Evolutionary conservation across 345 rosid species (phyloP).

Genomic region (Lepidium aucheri): DNA sequence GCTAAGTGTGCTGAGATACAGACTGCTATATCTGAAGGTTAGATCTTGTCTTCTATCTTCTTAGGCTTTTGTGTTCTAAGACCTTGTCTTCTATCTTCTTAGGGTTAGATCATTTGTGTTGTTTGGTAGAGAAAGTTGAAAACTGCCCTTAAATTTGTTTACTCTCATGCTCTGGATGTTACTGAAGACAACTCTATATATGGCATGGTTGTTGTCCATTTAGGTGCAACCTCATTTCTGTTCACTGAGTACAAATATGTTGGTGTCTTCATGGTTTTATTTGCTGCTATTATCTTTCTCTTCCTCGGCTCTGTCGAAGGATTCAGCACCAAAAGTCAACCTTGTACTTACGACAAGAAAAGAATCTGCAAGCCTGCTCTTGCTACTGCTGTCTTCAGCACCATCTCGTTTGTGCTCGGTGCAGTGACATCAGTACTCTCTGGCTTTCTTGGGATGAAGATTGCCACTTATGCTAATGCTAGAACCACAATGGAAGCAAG

Average conservation of each 20-base stretch:
- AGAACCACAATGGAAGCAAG: constrained; percentile 87
- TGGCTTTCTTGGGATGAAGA: constrained; percentile 92
- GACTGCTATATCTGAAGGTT: constrained; percentile 77
- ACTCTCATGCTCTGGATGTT: neutral
- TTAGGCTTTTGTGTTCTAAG: neutral
- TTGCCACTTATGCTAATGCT: constrained; percentile 89
- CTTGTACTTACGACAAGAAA: constrained; percentile 52
- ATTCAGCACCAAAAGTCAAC: constrained; percentile 55
- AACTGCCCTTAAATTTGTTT: no score
- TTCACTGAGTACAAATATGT: constrained; percentile 55
- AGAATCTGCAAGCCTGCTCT: constrained; percentile 76
- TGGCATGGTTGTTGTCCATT: neutral
- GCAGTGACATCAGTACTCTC: constrained; percentile 71
- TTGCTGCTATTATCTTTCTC: constrained; percentile 47
- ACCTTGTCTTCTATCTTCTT: neutral
- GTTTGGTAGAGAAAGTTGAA: no score
- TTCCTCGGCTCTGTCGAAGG: constrained; percentile 71
- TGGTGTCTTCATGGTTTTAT: constrained; percentile 49
- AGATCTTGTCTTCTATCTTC: neutral
- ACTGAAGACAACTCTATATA: no score
- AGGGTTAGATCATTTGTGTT: no score
- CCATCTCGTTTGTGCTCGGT: constrained; percentile 62
- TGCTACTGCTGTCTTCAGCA: constrained; percentile 76
- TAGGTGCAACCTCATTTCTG: constrained; percentile 62
- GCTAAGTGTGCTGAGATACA: constrained; percentile 75